A percentile compares a stretch with the other conserved stretches of the same genome.
phyloP scores from a whole-genome alignment of 805 yeast genomes.

The Candida namnaoensis region DNA sequence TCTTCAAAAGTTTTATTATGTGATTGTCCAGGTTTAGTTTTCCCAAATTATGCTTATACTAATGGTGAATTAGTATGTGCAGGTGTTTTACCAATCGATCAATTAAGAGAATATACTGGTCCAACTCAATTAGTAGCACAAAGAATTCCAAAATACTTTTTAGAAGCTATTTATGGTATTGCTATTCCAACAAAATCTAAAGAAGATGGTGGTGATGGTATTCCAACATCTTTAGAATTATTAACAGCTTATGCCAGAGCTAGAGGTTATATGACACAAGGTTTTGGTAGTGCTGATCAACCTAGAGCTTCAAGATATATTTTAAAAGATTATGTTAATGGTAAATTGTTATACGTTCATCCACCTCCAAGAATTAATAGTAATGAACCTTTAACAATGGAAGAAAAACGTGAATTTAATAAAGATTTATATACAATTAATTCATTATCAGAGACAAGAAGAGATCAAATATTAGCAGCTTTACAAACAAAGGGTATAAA shows the following conservation, averaged over 20 bases:
- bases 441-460: slow-evolving; percentile 63
- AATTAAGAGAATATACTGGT: slow-evolving; percentile 84
- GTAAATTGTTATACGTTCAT: slow-evolving; percentile 72
- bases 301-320: slow-evolving; percentile 89
- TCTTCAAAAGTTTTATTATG: slow-evolving; percentile 80
- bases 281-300: slow-evolving; percentile 95
- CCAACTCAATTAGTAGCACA: slow-evolving; percentile 81
- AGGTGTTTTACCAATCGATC: slow-evolving; percentile 98
- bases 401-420: slow-evolving; percentile 61
- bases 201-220: slow-evolving; percentile 86
- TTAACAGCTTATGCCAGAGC: slow-evolving; percentile 91
- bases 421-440: slow-evolving; percentile 60
- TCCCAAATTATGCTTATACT: slow-evolving; percentile 95
- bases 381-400: slow-evolving; percentile 33
- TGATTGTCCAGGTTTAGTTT: slow-evolving; percentile 98
- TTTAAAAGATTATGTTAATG: slow-evolving; percentile 90
- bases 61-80: slow-evolving; percentile 95
- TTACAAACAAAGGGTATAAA: slow-evolving; percentile 48
- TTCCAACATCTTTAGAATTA: slow-evolving; percentile 84
- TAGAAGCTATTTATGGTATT: slow-evolving; percentile 93
- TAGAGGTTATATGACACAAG: slow-evolving; percentile 96
- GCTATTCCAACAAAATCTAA: slow-evolving; percentile 65
- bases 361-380: slow-evolving; percentile 80
- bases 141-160: slow-evolving; percentile 78
- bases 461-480: slow-evolving; percentile 60